Base-by-base conservation (phyloP, 2,329 filamentous ascomycete genomes). In the Nothophoma quercina region DNA sequence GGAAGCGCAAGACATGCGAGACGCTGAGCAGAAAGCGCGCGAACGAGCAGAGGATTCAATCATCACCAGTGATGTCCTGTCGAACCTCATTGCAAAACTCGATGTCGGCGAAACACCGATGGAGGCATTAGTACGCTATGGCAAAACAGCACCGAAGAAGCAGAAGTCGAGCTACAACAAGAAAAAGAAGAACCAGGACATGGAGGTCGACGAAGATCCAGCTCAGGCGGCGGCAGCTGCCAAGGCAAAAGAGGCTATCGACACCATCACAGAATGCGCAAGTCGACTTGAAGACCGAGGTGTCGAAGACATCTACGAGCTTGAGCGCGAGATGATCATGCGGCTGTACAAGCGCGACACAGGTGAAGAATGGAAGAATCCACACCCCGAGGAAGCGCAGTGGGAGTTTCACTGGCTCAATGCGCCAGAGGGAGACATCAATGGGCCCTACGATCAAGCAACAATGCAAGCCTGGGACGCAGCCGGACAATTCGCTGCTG, bases 361-460 rank as follows among this genome's bases (percentile, higher is more conserved):
- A 0, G 93, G 93, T 26, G 91, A 96, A 64, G 85, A 89, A 7
- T 99, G 95, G 95, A 78, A 83, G 44, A 84, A 86, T 33, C 78
- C 79, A 5, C 67, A 76, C 38, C 68, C 74, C 19, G 70, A 68
- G 15, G 66, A 67, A 19, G 50, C 64, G 44, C 83, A 85, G 80
- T 99, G 93, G 93, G 90, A 98, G 74, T 99, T 91, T 72, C 84
- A 91, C 52, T 99, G 95, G 95, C 88, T 86, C 30, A 92, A 96
- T 71, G 91, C 90, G 15, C 83, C 92, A 32, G 93, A 96, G 68
- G 90, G 85, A 9, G 83, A 85, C 39, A 83, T 84, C 51, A 91
- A 99, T 73, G 95, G 95, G 0, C 93, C 95, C 0, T 99, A 92
- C 72, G 91, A 97, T 69, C 85, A 83, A 7, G 73, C 82, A 5